Evolutionary conservation across 2,329 filamentous ascomycete genomes (phyloP).

Genomic region (Xylaria sp.): DNA sequence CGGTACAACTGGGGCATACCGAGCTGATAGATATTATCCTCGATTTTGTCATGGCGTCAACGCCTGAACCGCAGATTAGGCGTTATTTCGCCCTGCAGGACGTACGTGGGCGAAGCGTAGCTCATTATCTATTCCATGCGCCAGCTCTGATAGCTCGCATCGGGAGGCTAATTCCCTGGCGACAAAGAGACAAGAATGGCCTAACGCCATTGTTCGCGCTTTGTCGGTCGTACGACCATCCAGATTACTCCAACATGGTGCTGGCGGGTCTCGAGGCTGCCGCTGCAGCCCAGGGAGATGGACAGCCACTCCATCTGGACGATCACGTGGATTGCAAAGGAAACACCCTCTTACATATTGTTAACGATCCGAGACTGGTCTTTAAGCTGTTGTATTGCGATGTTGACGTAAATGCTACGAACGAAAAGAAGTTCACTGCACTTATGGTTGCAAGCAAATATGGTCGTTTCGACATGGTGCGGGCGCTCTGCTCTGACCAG

Average conservation of each 20-base stretch:
- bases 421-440: slow-evolving; percentile 93
- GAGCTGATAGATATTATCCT: slow-evolving; percentile 81
- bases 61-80: slow-evolving; percentile 65
- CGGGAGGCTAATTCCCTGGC: slow-evolving; percentile 85
- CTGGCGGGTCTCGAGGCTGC: slow-evolving; percentile 81
- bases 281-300: slow-evolving; percentile 78
- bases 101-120: slow-evolving; percentile 85
- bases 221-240: slow-evolving; percentile 94
- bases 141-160: slow-evolving; percentile 82
- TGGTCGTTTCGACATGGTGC: slow-evolving; percentile 91
- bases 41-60: slow-evolving; percentile 71
- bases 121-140: slow-evolving; percentile 96
- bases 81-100: slow-evolving; percentile 82
- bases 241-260: slow-evolving; percentile 88
- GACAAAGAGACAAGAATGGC: slow-evolving; percentile 91
- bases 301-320: slow-evolving; percentile 84
- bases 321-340: slow-evolving; percentile 93
- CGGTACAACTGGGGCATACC: slow-evolving; percentile 83
- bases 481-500: slow-evolving; percentile 86
- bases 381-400: slow-evolving; percentile 82
- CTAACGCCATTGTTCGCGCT: slow-evolving; percentile 97
- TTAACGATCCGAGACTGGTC: slow-evolving; percentile 85
- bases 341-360: slow-evolving; percentile 94
- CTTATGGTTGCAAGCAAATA: slow-evolving; percentile 99
- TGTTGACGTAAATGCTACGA: slow-evolving; percentile 94